phyloP scores from a whole-genome alignment of 208 protist genomes.

The Giardia duodenalis region DNA sequence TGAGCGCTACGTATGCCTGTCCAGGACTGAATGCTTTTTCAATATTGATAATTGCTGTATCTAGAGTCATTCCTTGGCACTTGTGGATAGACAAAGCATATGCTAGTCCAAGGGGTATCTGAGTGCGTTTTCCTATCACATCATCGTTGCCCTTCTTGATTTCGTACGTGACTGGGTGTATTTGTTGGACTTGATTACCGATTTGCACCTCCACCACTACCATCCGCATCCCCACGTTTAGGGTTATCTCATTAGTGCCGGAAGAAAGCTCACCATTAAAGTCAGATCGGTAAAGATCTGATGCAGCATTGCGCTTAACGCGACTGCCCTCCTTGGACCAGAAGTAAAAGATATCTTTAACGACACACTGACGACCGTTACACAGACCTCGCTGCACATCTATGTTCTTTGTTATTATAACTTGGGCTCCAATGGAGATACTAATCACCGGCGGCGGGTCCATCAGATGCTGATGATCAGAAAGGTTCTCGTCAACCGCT shows the following conservation, averaged over 20 bases:
- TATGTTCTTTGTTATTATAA: constrained; percentile 20
- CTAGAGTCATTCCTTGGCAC: constrained; percentile 6
- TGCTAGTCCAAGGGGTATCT: neutral
- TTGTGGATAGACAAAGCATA: constrained; percentile 24
- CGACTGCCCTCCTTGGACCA: neutral
- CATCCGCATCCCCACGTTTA: neutral
- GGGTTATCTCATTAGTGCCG: neutral
- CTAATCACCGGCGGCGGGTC: neutral
- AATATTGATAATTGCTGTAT: neutral
- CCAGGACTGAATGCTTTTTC: neutral
- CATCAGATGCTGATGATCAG: neutral
- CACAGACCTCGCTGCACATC: neutral
- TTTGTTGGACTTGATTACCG: neutral
- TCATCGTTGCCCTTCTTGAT: neutral
- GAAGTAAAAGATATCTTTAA: neutral
- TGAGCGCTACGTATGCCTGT: neutral
- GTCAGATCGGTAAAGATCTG: no score
- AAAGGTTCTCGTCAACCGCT: neutral
- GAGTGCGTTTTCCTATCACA: neutral
- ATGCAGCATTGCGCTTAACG: no score
- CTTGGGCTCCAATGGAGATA: constrained; percentile 13
- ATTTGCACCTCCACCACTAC: neutral
- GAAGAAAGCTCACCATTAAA: neutral
- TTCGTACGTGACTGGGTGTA: neutral
- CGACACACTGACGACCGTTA: neutral